A percentile compares a stretch with the other conserved stretches of the same genome.
Evolutionary conservation across 495 filamentous ascomycete species (phyloP).

Genomic region (Patellaria atrata): DNA sequence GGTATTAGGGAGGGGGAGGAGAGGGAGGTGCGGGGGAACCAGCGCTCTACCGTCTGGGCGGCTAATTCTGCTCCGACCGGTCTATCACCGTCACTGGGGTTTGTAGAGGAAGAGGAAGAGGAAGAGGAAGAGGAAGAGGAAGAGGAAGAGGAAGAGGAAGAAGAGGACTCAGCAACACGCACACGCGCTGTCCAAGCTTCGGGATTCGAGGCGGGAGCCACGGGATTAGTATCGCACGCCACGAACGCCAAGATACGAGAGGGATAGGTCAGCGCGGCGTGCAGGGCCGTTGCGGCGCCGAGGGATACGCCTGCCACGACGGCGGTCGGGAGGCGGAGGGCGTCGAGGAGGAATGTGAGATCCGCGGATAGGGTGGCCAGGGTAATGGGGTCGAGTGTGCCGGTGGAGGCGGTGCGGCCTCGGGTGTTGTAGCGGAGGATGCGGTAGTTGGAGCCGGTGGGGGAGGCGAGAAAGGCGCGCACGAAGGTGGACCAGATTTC

Average conservation of each 20-base stretch:
- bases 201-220: slow-evolving; percentile 51
- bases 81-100: too few species aligned
- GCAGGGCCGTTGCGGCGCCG: slow-evolving; percentile 61
- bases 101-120: slow-evolving; percentile 20
- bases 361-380: slow-evolving; percentile 55
- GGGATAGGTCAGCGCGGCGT: slow-evolving; percentile 53
- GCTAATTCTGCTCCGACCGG: slow-evolving; percentile 47
- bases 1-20: slow-evolving; percentile 30
- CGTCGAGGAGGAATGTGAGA: slow-evolving; percentile 32
- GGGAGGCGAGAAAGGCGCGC: slow-evolving; percentile 40
- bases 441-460: slow-evolving; percentile 46
- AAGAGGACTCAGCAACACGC: slow-evolving; percentile 46
- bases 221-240: slow-evolving; percentile 63
- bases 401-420: slow-evolving; percentile 36
- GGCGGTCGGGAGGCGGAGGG: slow-evolving; percentile 21
- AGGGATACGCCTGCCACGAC: slow-evolving; percentile 57
- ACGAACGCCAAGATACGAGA: slow-evolving; percentile 43
- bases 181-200: slow-evolving; percentile 66
- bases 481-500: slow-evolving; percentile 69
- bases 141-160: slow-evolving; percentile 23
- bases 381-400: slow-evolving; percentile 37
- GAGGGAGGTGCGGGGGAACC: slow-evolving; percentile 55
- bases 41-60: slow-evolving; percentile 51
- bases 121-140: slow-evolving; percentile 33
- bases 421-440: slow-evolving; percentile 59